Base-by-base conservation (phyloP, 2,329 filamentous ascomycete genomes). In the Aureobasidium sp. region DNA sequence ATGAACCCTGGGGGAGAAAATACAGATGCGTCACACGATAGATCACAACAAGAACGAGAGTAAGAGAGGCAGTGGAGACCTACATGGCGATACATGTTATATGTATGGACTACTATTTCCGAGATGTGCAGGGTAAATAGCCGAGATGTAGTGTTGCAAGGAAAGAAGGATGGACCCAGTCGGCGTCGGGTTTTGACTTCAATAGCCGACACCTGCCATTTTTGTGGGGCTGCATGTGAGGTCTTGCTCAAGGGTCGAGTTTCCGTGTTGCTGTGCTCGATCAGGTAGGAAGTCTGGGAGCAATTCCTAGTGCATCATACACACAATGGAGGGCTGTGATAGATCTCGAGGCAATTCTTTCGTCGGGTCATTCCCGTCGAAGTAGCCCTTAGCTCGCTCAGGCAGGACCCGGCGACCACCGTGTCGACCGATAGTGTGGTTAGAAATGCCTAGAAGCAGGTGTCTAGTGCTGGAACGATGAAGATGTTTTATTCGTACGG, bases 71-170 rank as follows among this genome's bases (percentile, higher is more conserved):
- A 36, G 0, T 5, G 7, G 27, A 14, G 36, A 47, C 53, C 53
- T 57, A 57, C 53, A 57, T 37, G 53, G 42, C 8, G 31, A 58
- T 36, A 7, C 14, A 25, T 15, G 4, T 20, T 47, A 58, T 47
- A 36, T 58, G n/a, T 47, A 42, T 58, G 52, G 52, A 58, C 55
- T 47, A 58, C 39, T n/a, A 14, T 36, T 58, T 58, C 55, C 55
- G 55, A 57, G 22, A 41, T 12, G 11, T 39, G 25, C 22, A 31
- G 9, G 29, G 51, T 11, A 42, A 41, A 55, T 6, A 55, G 22
- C 36, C 20, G 37, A 55, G 7, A 53, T 27, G 20, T 41, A 20
- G 36, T 56, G 52, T 20, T 55, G 25, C 15, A 42, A 14, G 25
- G 4, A 15, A 55, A 11, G 36, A 41, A 56, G 14, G 42, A 34